Evolutionary conservation across 805 yeast genomes (phyloP), one percentile per base, ranked within the genome.

Genomic region (Starmerella stigmatis): DNA sequence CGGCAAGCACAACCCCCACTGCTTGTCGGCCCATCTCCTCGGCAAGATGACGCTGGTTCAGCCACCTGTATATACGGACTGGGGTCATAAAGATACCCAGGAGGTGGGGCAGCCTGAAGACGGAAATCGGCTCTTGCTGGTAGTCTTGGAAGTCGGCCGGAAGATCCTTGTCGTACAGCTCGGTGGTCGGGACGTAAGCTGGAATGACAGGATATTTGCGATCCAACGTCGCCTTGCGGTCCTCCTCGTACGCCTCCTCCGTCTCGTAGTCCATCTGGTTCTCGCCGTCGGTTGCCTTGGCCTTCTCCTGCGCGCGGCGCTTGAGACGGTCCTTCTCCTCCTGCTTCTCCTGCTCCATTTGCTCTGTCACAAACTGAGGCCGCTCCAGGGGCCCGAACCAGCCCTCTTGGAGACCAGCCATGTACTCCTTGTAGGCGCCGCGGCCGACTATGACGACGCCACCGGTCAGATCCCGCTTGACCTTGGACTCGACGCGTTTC

Each of bases 381-480:
- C 67, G 63, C 13, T 74, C 86, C 47, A 89, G 66, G 2, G 97
- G 97, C 0, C 98, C 98, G 37, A 92, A 64, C 60, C 92, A 71
- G 5, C 98, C 98, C 66, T 92, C 98, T 56, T 92, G 96, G 10
- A 92, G 61, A 9, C 99, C 99, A 35, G 74, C 72, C 43, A 92
- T 61, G 60, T 86, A 92, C 68, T 92, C 99, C 62, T 89, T 89
- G 62, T 75, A 92, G 0, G 96, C 89, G 46, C 98, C 98, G 61
- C 99, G 73, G 4, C 99, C 99, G 21, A 92, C 66, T 60, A 96
- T 84, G 17, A 92, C 73, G 11, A 86, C 80, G 35, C 97, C 98
- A 21, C 96, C 96, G 8, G 74, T 57, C 7, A 54, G 50, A 51
- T 74, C 75, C 11, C 57, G 42, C 19, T 54, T 59, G 21, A 58